phyloP scores from a whole-genome alignment of 2,329 filamentous ascomycete species.

The Fusarium annulatum region DNA sequence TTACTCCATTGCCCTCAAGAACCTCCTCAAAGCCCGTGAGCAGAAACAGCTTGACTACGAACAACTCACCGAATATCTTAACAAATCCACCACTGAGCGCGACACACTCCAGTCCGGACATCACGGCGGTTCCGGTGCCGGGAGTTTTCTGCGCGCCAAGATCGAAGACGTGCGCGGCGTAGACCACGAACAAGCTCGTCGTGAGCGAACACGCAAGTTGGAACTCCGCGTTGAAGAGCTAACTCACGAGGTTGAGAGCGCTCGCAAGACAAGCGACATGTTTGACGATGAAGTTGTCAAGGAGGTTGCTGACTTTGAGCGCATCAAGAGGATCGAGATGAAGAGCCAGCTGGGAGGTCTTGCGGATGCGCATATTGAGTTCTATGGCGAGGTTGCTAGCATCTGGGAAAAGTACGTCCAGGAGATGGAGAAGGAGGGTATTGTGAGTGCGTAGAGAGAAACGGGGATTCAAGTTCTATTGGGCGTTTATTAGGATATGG shows the following conservation, averaged over 20 bases:
- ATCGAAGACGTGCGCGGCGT: slow-evolving; percentile 97
- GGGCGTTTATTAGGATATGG: slow-evolving; percentile 37
- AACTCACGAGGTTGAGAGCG: slow-evolving; percentile 87
- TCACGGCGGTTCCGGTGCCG: slow-evolving; percentile 72
- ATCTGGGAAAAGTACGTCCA: slow-evolving; percentile 92
- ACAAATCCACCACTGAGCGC: slow-evolving; percentile 87
- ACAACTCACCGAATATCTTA: slow-evolving; percentile 93
- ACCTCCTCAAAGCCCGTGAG: slow-evolving; percentile 90
- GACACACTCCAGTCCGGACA: slow-evolving; percentile 79
- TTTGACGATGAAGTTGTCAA: slow-evolving; percentile 97
- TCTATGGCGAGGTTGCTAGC: slow-evolving; percentile 82
- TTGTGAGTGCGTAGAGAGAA: slow-evolving; percentile 14
- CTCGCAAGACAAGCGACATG: slow-evolving; percentile 86
- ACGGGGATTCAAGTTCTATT: background rate
- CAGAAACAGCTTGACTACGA: slow-evolving; percentile 99
- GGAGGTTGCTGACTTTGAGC: slow-evolving; percentile 93
- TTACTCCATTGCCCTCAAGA: slow-evolving; percentile 88
- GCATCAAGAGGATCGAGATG: slow-evolving; percentile 95
- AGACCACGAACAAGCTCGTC: slow-evolving; percentile 90
- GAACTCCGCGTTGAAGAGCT: slow-evolving; percentile 94
- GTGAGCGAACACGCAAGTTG: slow-evolving; percentile 88
- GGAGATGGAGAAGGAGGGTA: slow-evolving; percentile 81
- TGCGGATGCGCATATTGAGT: slow-evolving; percentile 86
- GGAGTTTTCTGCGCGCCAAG: slow-evolving; percentile 89
- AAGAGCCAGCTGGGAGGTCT: slow-evolving; percentile 85